phyloP scores from a whole-genome alignment of 495 filamentous ascomycete genomes.

The Cairneyella variabilis region DNA sequence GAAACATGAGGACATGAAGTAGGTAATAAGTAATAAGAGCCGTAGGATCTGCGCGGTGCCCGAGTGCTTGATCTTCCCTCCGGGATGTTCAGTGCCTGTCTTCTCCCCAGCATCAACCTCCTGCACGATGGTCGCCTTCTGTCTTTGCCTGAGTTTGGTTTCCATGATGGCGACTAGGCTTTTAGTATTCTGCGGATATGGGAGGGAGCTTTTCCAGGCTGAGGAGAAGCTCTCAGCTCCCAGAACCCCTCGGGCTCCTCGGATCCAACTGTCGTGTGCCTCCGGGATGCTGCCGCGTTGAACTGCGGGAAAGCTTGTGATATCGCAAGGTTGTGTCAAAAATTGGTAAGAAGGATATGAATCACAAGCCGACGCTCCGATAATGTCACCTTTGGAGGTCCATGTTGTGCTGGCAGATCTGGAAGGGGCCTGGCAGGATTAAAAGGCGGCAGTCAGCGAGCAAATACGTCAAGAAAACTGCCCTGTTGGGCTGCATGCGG shows the following conservation, averaged over 20 bases:
- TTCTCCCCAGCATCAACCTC: neutral
- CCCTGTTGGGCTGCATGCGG: too few relatives aligned
- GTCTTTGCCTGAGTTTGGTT: conserved; percentile 17
- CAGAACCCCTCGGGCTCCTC: neutral
- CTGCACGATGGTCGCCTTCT: neutral
- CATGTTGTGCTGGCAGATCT: too few relatives aligned
- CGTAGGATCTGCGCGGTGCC: conserved; percentile 60
- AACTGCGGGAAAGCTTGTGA: neutral
- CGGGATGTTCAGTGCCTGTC: conserved; percentile 44
- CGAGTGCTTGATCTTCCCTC: conserved; percentile 65
- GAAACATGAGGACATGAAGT: conserved; percentile 51
- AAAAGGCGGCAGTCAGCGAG: too few relatives aligned
- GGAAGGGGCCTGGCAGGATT: too few relatives aligned
- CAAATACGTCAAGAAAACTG: neutral
- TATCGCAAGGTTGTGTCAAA: neutral
- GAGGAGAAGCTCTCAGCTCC: neutral
- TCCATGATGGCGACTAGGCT: too few relatives aligned
- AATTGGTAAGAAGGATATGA: too few relatives aligned
- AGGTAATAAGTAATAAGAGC: conserved; percentile 57
- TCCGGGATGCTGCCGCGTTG: neutral
- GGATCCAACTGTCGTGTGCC: conserved; percentile 17
- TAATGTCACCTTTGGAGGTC: too few relatives aligned
- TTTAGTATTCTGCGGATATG: too few relatives aligned
- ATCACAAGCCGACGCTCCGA: too few relatives aligned
- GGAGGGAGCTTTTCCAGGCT: neutral